Base-by-base conservation (phyloP, 176 grass and related monocot genomes). In the Eremochloa ophiuroides region DNA sequence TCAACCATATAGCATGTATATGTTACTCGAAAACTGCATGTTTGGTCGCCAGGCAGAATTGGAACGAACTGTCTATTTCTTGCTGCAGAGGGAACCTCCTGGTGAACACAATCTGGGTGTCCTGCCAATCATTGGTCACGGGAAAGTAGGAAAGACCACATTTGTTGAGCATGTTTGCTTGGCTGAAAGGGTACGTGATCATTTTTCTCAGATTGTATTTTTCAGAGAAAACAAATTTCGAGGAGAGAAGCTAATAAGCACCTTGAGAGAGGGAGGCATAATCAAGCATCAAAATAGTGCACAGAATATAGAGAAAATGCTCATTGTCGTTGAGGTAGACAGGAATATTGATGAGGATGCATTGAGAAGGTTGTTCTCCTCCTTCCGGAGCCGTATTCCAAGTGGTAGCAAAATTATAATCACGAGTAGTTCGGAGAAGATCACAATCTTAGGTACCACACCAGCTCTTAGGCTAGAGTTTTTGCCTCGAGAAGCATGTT, bases 361-460 rank as follows among this genome's bases (percentile, higher is more conserved):
- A 50, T 81, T 76, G 76, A 62, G 11, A 31, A 27, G 6, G 0
- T 0, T 89, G 2, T 14, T 10, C 16, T 4, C 37, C 31, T 62
- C 62, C 11, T 72, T 20, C 30, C 4, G 26, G 3, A 63, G 37
- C 10, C 29, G 20, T 27, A 11, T 18, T 23, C 15, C 56, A 10
- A 50, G 9, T 6, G 25, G 73, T 22, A 85, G 74, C 33, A 85
- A 69, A 68, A 27, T 85, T 4, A 79, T 85, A 46, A 13, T 85
- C 30, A 72, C 50, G 0, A 22, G 27, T 0, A 0, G 1, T 1
- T 46, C 67, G 37, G 25, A 80, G 1, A 0, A 23, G 0, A 1
- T 44, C 3, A 37, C 7, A 10, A 53, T 30, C 0, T 26, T 79
- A 43, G 62, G 71, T 48, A 72, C 40, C 4, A 66, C 59, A 25